Evolutionary conservation across 768 basidiomycete genomes (phyloP).

Genomic region (Postia placenta): DNA sequence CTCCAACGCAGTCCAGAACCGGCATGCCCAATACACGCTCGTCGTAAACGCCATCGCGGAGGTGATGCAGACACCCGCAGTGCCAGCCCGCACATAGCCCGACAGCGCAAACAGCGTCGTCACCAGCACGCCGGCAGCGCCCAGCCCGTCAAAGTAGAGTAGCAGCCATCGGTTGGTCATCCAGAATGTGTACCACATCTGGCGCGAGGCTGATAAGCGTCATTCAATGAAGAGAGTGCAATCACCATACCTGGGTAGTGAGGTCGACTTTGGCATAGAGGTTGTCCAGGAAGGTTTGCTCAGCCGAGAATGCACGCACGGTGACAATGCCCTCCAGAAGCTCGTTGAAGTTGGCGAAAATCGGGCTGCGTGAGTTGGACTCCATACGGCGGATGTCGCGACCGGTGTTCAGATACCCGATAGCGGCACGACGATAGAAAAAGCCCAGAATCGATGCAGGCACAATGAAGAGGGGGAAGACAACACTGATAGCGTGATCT

Average conservation of each 20-base stretch:
- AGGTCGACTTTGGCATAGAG: conserved; percentile 69
- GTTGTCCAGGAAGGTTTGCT: conserved; percentile 68
- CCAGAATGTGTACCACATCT: conserved; percentile 89
- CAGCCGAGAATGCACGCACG: conserved; percentile 85
- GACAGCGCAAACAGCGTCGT: conserved; percentile 76
- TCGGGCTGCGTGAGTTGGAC: conserved; percentile 79
- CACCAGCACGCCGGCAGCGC: conserved; percentile 63
- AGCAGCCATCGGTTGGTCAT: conserved; percentile 87
- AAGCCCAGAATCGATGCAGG: conserved; percentile 71
- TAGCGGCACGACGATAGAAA: conserved; percentile 62
- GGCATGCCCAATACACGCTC: conserved; percentile 46
- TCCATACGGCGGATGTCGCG: conserved; percentile 88
- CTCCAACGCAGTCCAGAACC: conserved; percentile 52
- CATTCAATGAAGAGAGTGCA: background rate
- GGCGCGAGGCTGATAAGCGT: background rate
- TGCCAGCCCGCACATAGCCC: conserved; percentile 49
- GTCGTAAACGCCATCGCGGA: conserved; percentile 60
- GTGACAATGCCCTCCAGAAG: conserved; percentile 88
- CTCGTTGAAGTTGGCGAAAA: conserved; percentile 79
- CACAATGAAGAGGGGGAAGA: conserved; percentile 81
- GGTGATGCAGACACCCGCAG: conserved; percentile 71
- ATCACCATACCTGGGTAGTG: conserved; percentile 60
- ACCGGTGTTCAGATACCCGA: conserved; percentile 74
- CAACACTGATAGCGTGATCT: conserved; percentile 32
- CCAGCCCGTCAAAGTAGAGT: conserved; percentile 75